Base-by-base conservation (phyloP, 768 basidiomycete species). In the Plicaturopsis crispa region DNA sequence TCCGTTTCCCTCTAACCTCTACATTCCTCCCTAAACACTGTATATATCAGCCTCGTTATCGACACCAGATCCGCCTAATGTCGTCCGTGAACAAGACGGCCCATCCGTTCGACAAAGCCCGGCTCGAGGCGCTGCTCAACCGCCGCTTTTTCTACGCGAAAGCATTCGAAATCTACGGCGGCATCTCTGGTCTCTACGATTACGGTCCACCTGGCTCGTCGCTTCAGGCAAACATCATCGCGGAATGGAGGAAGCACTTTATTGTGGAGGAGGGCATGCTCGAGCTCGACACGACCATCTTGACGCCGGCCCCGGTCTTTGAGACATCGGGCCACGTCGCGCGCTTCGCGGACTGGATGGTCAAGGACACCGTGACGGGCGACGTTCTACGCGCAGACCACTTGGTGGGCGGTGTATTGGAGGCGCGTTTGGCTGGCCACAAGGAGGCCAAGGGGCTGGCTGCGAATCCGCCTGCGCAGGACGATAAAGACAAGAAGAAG, bases 331-430 rank as follows among this genome's bases (percentile, higher is more conserved):
- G 96, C 20, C 96, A 98, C 64, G 94, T 98, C 44, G 93, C 92
- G 31, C 79, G 93, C 48, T 99, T 98, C 55, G 89, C 94, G 4
- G 96, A 99, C 56, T 99, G 93, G 94, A 98, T 97, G 94, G 88
- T 90, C 54, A 96, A 94, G 66, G 94, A 98, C 50, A 67, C 69
- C 18, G 80, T 88, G 67, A 93, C 86, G n/a, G 91, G 92, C 32
- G 92, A 98, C 52, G 93, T 98, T 34, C 79, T 96, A 50, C 83
- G 94, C 32, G 94, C 94, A 18, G 93, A 98, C 59, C 96, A 97
- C 61, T 75, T 98, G 13, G 91, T 97, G 45, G 91, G 92, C 58
- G 82, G 68, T 49, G 93, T 97, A 32, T 70, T 98, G 32, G 85
- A 94, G 62, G 88, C 89, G 4, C 70, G 93, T 16, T 65, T 98